Evolutionary conservation across 768 basidiomycete species (phyloP).

Genomic region (Plicaturopsis crispa): DNA sequence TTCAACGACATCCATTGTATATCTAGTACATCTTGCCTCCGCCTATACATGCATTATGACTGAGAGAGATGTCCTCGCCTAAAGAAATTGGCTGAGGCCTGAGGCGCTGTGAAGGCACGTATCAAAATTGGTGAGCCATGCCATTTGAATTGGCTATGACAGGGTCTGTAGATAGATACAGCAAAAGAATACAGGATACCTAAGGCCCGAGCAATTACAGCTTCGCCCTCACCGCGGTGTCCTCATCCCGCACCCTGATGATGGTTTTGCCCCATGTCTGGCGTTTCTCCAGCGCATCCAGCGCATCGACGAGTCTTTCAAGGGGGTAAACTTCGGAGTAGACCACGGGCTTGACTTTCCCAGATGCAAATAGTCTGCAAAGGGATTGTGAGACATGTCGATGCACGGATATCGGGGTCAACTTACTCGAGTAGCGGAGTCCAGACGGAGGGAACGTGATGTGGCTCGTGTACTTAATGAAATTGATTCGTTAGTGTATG

Average conservation of each 20-base stretch:
- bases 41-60: too few relatives aligned
- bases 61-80: too few relatives aligned
- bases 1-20: too few relatives aligned
- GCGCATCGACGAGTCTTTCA: slow-evolving; percentile 56
- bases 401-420: neutral
- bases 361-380: slow-evolving; percentile 58
- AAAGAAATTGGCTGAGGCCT: too few relatives aligned
- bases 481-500: slow-evolving; percentile 1
- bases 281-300: slow-evolving; percentile 69
- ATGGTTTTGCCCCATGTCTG: slow-evolving; percentile 93
- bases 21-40: too few relatives aligned
- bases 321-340: slow-evolving; percentile 68
- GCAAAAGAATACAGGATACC: too few relatives aligned
- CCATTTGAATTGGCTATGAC: too few relatives aligned
- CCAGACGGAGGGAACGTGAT: slow-evolving; percentile 65
- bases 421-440: slow-evolving; percentile 56
- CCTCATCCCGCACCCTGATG: slow-evolving; percentile 53
- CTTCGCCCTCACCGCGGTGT: slow-evolving; percentile 27
- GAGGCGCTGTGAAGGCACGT: too few relatives aligned
- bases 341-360: slow-evolving; percentile 57
- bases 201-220: too few relatives aligned
- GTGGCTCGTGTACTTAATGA: slow-evolving; percentile 52
- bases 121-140: too few relatives aligned
- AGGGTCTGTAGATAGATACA: too few relatives aligned
- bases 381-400: slow-evolving; percentile 1